Conservation (phyloP, 176 grass and related monocot genomes). For the Oryza meyeriana region DNA sequence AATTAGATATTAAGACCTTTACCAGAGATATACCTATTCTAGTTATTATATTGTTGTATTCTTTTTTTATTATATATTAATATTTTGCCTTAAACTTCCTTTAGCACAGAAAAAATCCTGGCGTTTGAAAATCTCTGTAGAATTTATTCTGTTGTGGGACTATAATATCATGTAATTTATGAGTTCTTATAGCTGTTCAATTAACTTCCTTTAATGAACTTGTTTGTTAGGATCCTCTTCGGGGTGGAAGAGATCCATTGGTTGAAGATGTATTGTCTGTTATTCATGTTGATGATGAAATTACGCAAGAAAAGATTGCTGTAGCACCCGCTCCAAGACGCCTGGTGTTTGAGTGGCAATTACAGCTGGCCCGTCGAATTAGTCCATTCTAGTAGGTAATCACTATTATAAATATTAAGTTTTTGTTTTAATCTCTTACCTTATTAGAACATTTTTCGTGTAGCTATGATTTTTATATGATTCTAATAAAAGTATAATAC, state of each 20-base stretch:
- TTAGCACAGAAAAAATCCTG: neutral
- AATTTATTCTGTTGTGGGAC: slow-evolving; percentile 11
- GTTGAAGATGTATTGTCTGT: slow-evolving; percentile 75
- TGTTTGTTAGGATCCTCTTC: slow-evolving; percentile 76
- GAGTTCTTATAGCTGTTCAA: slow-evolving; percentile 12
- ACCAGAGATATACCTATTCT: neutral
- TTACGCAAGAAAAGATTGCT: slow-evolving; percentile 41
- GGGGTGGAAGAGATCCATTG: slow-evolving; percentile 90
- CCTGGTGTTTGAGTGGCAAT: slow-evolving; percentile 80
- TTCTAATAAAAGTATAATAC: slow-evolving; percentile 1
- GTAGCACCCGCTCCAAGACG: slow-evolving; percentile 48
- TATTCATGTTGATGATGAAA: slow-evolving; percentile 57
- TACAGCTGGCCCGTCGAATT: slow-evolving; percentile 76
- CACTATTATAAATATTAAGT: neutral
- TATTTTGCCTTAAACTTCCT: neutral
- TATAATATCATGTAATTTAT: neutral
- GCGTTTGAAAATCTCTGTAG: neutral
- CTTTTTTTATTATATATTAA: neutral
- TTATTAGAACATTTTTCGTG: neutral
- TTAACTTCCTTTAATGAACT: slow-evolving; percentile 5
- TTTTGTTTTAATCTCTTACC: neutral
- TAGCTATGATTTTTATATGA: neutral
- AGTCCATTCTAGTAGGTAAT: slow-evolving; percentile 85
- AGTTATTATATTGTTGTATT: neutral
- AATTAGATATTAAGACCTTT: neutral